Percentiles rank a stretch among this genome's conserved stretches.
These are phyloP conservation scores for Bryum argenteum DNA, from an alignment of 225 moss, liverwort and hornwort species.

Conservation along the genomic window DNA sequence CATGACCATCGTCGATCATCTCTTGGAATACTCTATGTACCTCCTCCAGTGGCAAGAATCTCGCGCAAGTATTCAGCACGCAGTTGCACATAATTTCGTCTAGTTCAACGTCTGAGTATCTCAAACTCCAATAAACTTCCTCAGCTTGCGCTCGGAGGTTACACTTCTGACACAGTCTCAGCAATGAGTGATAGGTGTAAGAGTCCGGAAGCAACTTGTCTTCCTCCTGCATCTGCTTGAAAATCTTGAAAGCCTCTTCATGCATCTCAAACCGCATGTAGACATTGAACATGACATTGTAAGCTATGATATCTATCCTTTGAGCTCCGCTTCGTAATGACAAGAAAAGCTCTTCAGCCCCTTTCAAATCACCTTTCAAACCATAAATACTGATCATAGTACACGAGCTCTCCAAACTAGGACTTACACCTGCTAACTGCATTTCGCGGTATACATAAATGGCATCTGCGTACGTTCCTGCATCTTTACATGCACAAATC, in stretches of 20 bases:
- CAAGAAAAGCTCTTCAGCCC: constrained; percentile 62
- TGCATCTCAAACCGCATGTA: constrained; percentile 67
- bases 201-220: constrained; percentile 59
- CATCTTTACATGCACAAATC: constrained; percentile 68
- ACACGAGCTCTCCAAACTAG: constrained; percentile 73
- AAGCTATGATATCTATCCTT: constrained; percentile 63
- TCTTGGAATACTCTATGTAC: constrained; percentile 67
- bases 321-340: constrained; percentile 49
- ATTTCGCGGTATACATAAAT: constrained; percentile 62
- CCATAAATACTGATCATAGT: constrained; percentile 81
- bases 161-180: constrained; percentile 70
- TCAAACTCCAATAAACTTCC: constrained; percentile 72
- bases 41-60: constrained; percentile 72
- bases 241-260: constrained; percentile 55
- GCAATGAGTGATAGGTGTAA: constrained; percentile 76
- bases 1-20: constrained; percentile 65
- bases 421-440: constrained; percentile 58
- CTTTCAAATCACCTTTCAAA: constrained; percentile 57
- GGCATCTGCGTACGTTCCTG: constrained; percentile 66
- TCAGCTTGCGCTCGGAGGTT: constrained; percentile 56
- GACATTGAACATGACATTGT: constrained; percentile 78
- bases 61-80: constrained; percentile 80
- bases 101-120: constrained; percentile 52
- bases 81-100: constrained; percentile 81
- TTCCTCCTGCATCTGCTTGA: constrained; percentile 55